phyloP scores from a whole-genome alignment of 1,284 basidiomycete genomes.

The Trichosporon sp. region DNA sequence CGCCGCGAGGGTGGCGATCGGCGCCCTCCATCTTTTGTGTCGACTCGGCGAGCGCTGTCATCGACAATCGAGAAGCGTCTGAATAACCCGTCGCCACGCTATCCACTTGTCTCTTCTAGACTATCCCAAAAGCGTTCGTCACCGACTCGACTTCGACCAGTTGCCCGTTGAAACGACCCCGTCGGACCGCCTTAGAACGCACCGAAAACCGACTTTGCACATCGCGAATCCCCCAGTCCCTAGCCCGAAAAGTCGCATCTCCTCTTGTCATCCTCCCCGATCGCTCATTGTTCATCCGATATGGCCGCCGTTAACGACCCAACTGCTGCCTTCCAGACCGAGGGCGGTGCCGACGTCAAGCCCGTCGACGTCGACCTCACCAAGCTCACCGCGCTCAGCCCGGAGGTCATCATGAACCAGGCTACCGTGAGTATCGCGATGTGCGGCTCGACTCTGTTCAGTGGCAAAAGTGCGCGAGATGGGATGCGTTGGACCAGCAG shows the following conservation, averaged over 20 bases:
- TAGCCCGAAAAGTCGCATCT: not conserved
- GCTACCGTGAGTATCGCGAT: constrained; percentile 54
- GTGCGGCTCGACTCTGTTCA: not conserved
- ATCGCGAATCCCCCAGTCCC: not conserved
- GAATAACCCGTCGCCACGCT: not conserved
- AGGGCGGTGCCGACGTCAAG: constrained; percentile 15
- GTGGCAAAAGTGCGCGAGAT: not conserved
- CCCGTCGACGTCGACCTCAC: constrained; percentile 65
- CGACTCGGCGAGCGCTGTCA: constrained; percentile 1
- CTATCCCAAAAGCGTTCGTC: not conserved
- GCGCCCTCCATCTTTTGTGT: not conserved
- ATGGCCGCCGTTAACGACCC: constrained; percentile 37
- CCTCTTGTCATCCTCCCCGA: not conserved
- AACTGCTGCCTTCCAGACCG: constrained; percentile 21
- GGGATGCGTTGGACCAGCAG: not conserved
- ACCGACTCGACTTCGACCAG: constrained; percentile 6
- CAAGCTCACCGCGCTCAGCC: constrained; percentile 82
- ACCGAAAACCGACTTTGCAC: not conserved
- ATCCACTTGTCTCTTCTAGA: not conserved
- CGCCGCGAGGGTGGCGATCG: not conserved
- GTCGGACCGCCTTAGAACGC: not conserved
- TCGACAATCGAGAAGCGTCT: not conserved
- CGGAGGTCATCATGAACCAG: constrained; percentile 96
- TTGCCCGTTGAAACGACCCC: not conserved
- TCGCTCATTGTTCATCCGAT: not conserved